These are phyloP conservation scores for Nemania abortiva DNA, from an alignment of 2,329 filamentous ascomycete genomes.

Conservation along the genomic window DNA sequence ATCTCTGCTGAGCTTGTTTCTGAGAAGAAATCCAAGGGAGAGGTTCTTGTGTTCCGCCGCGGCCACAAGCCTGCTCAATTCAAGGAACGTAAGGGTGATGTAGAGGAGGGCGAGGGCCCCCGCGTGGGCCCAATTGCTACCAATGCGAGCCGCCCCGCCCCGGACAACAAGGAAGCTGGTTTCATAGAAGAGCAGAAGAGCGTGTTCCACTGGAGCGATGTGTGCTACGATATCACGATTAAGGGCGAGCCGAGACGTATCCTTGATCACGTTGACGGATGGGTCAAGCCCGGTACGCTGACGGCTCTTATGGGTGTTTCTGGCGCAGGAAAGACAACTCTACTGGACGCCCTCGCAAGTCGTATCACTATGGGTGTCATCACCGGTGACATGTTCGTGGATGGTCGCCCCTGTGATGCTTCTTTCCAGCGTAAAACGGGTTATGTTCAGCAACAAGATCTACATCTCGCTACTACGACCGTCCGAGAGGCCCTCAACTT, in stretches of 20 bases:
- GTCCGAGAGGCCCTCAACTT: constrained; percentile 91
- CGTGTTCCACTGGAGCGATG: constrained; percentile 87
- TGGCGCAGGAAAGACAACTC: constrained; percentile 93
- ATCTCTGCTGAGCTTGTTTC: constrained; percentile 74
- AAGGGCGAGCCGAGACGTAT: constrained; percentile 81
- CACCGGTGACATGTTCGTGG: constrained; percentile 81
- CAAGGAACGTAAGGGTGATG: constrained; percentile 72
- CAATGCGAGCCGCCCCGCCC: constrained; percentile 58
- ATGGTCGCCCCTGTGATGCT: constrained; percentile 74
- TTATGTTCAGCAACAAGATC: constrained; percentile 92
- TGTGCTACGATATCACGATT: constrained; percentile 83
- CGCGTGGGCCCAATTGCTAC: constrained; percentile 61
- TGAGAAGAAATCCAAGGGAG: constrained; percentile 78
- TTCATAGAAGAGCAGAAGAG: constrained; percentile 71
- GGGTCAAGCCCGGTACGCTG: constrained; percentile 91
- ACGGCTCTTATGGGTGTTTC: constrained; percentile 93
- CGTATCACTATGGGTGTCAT: constrained; percentile 92
- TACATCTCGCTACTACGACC: constrained; percentile 85
- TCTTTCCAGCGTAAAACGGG: constrained; percentile 94
- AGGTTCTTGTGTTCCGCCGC: constrained; percentile 79
- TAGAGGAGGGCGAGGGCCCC: constrained; percentile 64
- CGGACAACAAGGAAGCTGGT: constrained; percentile 56
- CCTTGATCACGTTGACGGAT: constrained; percentile 87
- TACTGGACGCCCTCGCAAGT: constrained; percentile 86
- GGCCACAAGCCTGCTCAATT: constrained; percentile 71